Evolutionary conservation across 495 filamentous ascomycete species (phyloP).

Genomic region (Pyrenula massariospora): DNA sequence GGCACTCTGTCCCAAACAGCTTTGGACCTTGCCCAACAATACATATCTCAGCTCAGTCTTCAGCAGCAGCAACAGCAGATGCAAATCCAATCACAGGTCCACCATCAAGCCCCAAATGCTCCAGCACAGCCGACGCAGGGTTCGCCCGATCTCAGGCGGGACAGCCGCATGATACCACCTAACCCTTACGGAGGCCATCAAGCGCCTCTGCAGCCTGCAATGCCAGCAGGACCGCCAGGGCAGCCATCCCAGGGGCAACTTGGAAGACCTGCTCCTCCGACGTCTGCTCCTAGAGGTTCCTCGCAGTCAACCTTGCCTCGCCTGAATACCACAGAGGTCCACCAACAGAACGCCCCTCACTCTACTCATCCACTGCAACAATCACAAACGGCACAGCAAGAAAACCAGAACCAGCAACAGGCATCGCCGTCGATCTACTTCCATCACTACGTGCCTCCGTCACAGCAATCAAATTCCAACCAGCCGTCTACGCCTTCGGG

Average conservation of each 20-base stretch:
- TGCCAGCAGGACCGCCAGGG: conserved; percentile 11
- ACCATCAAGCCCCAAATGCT: conserved; percentile 30
- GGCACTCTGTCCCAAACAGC: conserved; percentile 47
- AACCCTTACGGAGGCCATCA: conserved; percentile 22
- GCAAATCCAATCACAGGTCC: conserved; percentile 21
- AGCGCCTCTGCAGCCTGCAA: conserved; percentile 13
- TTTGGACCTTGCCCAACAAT: conserved; percentile 67
- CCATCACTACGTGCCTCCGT: conserved; percentile 83
- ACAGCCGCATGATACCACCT: conserved; percentile 21
- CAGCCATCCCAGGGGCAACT: conserved; percentile 13
- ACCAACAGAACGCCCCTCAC: conserved; percentile 37
- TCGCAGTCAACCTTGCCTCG: conserved; percentile 34
- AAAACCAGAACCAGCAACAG: conserved; percentile 36
- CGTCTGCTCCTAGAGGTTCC: conserved; percentile 20
- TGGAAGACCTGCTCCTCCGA: neutral
- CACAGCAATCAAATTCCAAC: conserved; percentile 39
- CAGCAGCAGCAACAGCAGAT: conserved; percentile 32
- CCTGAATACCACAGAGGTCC: conserved; percentile 46
- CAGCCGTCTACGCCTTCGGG: conserved; percentile 16
- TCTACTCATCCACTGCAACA: conserved; percentile 35
- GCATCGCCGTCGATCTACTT: conserved; percentile 71
- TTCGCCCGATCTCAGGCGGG: conserved; percentile 20
- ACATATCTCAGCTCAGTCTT: conserved; percentile 32
- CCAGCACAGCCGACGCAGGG: conserved; percentile 28
- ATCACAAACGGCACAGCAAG: conserved; percentile 37